Evolutionary conservation across 1,284 basidiomycete species (phyloP), one percentile per base, ranked within the genome.

Genomic region (Papiliotrema fonsecae): DNA sequence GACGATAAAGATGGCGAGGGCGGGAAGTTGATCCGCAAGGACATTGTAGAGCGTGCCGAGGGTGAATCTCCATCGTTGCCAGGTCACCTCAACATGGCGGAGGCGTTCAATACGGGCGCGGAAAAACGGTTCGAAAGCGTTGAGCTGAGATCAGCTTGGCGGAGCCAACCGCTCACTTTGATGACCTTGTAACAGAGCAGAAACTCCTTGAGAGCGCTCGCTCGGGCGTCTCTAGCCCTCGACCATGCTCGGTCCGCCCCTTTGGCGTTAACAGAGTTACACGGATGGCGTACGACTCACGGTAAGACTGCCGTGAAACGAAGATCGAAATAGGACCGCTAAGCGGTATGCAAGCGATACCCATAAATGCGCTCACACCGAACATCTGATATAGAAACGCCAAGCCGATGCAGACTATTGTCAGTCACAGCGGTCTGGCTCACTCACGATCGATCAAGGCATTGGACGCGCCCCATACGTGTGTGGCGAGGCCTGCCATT

Each of bases 11-110:
- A 70, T 57, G 10, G 63, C 56, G n/a, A 68, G 13, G n/a, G 61
- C 42, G 0, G 67, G 67, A 22, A 65, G 37, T 42, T 67, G 59
- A 31, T 68, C 69, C 0, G 65, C 60, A 2, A 72, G 50, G 18
- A 75, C 60, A 50, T 75, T 75, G 61, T 67, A 74, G 3, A 57
- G 34, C 1, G 74, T 74, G 2, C 74, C 74, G 0, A 74, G 58
- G n/a, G 61, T 63, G 45, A 61, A 75, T 27, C 73, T 51, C 64
- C 63, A 68, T 26, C 73, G 52, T 53, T 74, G 72, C 58, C 70
- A 69, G 60, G 48, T 53, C 24, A 70, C 61, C 50, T 74, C 72
- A 21, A 56, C 45, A 9, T 58, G 56, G 7, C 72, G 61, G 4
- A 73, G 49, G 0, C 19, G 27, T 11, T 57, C 51, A 32, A 74